Base-by-base conservation (phyloP, 805 yeast genomes). In the Spathaspora arborariae region DNA sequence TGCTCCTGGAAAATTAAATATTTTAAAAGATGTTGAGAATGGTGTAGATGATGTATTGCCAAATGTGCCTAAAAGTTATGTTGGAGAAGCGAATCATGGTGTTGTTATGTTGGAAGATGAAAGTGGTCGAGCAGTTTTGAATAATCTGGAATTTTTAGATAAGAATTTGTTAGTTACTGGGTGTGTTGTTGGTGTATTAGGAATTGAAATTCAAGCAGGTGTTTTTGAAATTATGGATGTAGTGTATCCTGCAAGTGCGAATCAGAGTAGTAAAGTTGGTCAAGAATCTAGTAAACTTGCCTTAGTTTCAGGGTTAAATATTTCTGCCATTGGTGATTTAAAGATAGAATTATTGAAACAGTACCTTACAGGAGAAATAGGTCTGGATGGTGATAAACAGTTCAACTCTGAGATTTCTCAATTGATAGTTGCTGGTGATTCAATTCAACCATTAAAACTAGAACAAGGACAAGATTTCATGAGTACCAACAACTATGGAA, bases 71-170 rank as follows among this genome's bases (percentile, higher is more conserved):
- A 48, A 52, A 18, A 53, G 58, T 22, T 65, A 65, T 50, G 46
- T 56, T 5, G 33, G 20, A 10, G 54, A 52, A 20, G 61, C 52
- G 9, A 56, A 51, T 2, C 45, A 47, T 5, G 60, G 55, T 35
- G 62, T 78, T 13, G 88, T 87, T 21, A 81, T 83, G 84, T 62
- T 94, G 30, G 98, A 94, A 63, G 99, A 94, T 65, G 97, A 90
- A 57, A 82, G 90, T 46, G 99, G 99, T 2, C 73, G 99, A 43
- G 84, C 96, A 5, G 62, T 81, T 26, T 66, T 94, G 19, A 82
- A 79, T 42, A 80, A 80, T 39, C 91, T 89, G 20, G 72, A 58
- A 19, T 63, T 83, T 26, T 74, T 86, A 38, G 69, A 71, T 43
- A 59, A 63, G 6, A 71, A 79, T 16, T 76, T 84, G 2, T 70